Evolutionary conservation across 1,139 yeast species (phyloP), one percentile per base, ranked within the genome.

Genomic region (Chernovozyma sophiae-reginae): DNA sequence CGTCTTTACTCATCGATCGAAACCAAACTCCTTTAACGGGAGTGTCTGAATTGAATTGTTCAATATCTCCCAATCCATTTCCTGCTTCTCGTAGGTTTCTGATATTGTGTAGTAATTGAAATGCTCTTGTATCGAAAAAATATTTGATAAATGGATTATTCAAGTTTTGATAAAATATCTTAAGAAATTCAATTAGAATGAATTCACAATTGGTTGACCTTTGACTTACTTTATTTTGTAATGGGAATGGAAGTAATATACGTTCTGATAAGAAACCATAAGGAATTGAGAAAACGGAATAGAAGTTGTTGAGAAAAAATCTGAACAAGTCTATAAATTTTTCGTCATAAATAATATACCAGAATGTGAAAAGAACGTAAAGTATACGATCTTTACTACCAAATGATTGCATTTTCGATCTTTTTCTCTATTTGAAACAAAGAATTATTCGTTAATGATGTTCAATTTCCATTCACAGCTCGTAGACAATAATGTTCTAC

Each of bases 21-120:
- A 45, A 28, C 44, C 43, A 45, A 4, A 30, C 14, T 6, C 49
- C 51, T n/a, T n/a, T 29, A 26, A 19, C 23, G 5, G 22, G 33
- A 18, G 12, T 30, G 7, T 26, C 24, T 3, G 30, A 25, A 13
- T 32, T 33, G 7, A 33, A 4, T n/a, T 28, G 26, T 6, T 7
- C 18, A 7, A 37, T 29, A 36, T 48, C 52, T 1, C 52, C 48
- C 22, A 46, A 34, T 2, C 51, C 51, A 30, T 43, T 43, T n/a
- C 43, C 39, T 7, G 36, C 39, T 28, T 47, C 47, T 18, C 46
- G 25, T 20, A 45, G 31, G 15, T 30, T 23, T 33, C 52, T 33
- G 10, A 43, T 33, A 16, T 33, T 38, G 24, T 46, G 34, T 7
- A 47, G 26, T 6, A 30, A 18, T 22, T 30, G 31, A 37, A 47